A percentile compares a stretch with the other conserved stretches of the same genome.
phyloP scores from a whole-genome alignment of 2,329 filamentous ascomycete species.

The Monosporascus sp. region DNA sequence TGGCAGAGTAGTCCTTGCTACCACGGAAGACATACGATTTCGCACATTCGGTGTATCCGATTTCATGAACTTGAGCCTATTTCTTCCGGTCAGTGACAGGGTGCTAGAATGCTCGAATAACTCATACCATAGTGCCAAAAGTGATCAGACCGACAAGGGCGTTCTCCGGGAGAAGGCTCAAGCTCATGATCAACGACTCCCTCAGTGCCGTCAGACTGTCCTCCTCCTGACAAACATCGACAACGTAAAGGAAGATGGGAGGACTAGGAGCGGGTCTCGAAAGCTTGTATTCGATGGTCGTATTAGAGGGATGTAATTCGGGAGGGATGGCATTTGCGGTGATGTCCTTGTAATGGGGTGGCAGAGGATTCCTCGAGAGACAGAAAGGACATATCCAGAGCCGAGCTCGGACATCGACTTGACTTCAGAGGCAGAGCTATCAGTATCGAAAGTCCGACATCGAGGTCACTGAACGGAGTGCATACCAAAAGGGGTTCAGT shows the following conservation, averaged over 20 bases:
- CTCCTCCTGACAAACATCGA: slow-evolving; percentile 85
- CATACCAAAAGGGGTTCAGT: slow-evolving; percentile 93
- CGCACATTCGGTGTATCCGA: slow-evolving; percentile 95
- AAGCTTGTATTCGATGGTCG: slow-evolving; percentile 84
- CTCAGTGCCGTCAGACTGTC: slow-evolving; percentile 78
- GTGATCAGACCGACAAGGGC: slow-evolving; percentile 79
- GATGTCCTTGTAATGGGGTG: slow-evolving; percentile 86
- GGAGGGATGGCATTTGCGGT: slow-evolving; percentile 76
- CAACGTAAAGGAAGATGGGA: slow-evolving; percentile 81
- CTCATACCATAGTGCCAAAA: slow-evolving; percentile 81
- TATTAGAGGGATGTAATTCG: slow-evolving; percentile 75
- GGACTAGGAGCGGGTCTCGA: slow-evolving; percentile 78
- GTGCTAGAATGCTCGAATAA: not conserved
- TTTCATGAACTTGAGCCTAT: slow-evolving; percentile 90
- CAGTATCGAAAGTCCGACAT: not conserved
- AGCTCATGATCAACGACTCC: slow-evolving; percentile 80
- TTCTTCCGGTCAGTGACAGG: slow-evolving; percentile 17
- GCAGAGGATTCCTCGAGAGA: slow-evolving; percentile 74
- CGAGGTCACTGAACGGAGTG: not conserved
- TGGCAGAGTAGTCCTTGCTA: slow-evolving; percentile 95
- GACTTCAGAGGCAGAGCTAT: slow-evolving; percentile 42
- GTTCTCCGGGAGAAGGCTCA: slow-evolving; percentile 76
- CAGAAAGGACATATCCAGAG: slow-evolving; percentile 91
- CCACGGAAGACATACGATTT: slow-evolving; percentile 98
- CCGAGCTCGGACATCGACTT: slow-evolving; percentile 76